A percentile compares a stretch with the other conserved stretches of the same genome.
Evolutionary conservation across 352 stramenopile genomes (phyloP).

Genomic region (Phytophthora megakarya): DNA sequence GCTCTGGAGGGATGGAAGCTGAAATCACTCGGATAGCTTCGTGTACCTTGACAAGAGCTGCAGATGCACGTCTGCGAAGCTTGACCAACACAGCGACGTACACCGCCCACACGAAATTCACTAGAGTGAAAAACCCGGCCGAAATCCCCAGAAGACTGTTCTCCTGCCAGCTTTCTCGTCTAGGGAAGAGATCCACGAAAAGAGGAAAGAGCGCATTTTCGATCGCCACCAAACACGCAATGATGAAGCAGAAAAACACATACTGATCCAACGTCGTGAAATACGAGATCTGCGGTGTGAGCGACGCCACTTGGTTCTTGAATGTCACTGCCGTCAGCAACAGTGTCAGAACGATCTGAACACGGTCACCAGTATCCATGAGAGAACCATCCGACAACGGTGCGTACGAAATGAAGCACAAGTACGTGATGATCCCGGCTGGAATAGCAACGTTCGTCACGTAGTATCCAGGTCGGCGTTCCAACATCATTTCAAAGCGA

Average conservation of each 20-base stretch:
- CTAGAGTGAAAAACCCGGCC: slow-evolving; percentile 43
- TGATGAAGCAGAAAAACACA: slow-evolving; percentile 69
- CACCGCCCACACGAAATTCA: slow-evolving; percentile 45
- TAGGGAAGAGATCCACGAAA: slow-evolving; percentile 31
- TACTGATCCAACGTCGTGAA: slow-evolving; percentile 69
- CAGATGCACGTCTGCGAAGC: slow-evolving; percentile 23
- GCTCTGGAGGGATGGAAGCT: slow-evolving; percentile 27
- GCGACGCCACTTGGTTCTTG: slow-evolving; percentile 54
- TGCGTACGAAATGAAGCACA: slow-evolving; percentile 60
- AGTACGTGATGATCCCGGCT: slow-evolving; percentile 53
- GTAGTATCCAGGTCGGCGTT: slow-evolving; percentile 56
- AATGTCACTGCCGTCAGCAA: slow-evolving; percentile 69
- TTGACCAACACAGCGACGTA: slow-evolving; percentile 39
- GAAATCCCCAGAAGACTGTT: slow-evolving; percentile 41
- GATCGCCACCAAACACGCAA: slow-evolving; percentile 53
- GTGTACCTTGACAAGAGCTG: slow-evolving; percentile 41
- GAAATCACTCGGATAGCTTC: slow-evolving; percentile 47
- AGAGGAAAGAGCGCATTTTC: slow-evolving; percentile 60
- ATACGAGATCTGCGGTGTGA: slow-evolving; percentile 68
- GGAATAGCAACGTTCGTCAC: slow-evolving; percentile 60
- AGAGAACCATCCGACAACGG: slow-evolving; percentile 34
- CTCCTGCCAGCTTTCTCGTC: slow-evolving; percentile 33
- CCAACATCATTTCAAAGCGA: slow-evolving; percentile 63
- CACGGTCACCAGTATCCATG: slow-evolving; percentile 55
- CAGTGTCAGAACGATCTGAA: slow-evolving; percentile 66